Evolutionary conservation across 768 basidiomycete species (phyloP).

Genomic region (Albatrellus ellisii): DNA sequence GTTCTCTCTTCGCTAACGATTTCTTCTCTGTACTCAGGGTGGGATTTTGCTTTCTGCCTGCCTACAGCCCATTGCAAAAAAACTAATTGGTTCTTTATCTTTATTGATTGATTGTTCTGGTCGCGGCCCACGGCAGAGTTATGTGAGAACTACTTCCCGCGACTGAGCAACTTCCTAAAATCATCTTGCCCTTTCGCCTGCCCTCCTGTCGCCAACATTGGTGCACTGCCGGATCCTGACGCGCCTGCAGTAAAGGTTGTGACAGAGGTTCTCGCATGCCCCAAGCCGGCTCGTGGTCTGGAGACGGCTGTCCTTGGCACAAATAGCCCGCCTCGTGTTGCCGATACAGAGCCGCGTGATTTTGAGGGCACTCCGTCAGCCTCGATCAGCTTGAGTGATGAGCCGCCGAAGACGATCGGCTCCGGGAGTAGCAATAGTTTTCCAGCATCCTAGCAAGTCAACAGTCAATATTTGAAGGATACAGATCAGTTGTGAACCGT

Average conservation of each 20-base stretch:
- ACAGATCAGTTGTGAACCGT: slow-evolving; percentile 16
- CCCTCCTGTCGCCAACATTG: slow-evolving; percentile 7
- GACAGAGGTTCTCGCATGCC: slow-evolving; percentile 35
- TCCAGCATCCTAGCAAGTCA: slow-evolving; percentile 58
- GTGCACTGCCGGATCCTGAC: slow-evolving; percentile 14
- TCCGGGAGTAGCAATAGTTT: slow-evolving; percentile 61
- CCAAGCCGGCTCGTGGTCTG: slow-evolving; percentile 61
- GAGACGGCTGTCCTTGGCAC: slow-evolving; percentile 54
- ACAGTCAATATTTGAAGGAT: not conserved
- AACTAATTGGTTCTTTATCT: too few species aligned
- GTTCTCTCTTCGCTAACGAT: too few species aligned
- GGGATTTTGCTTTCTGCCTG: too few species aligned
- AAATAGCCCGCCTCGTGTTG: slow-evolving; percentile 30
- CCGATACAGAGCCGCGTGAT: too few species aligned
- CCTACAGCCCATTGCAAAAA: too few species aligned
- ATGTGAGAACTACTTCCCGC: slow-evolving; percentile 14
- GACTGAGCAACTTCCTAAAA: slow-evolving; percentile 68
- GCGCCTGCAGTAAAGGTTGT: slow-evolving; percentile 13
- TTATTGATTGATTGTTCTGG: too few species aligned
- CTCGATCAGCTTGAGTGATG: slow-evolving; percentile 45
- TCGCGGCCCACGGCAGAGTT: not conserved
- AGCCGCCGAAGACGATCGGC: slow-evolving; percentile 57
- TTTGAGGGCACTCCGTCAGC: slow-evolving; percentile 30
- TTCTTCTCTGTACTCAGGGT: too few species aligned
- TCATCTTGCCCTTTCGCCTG: slow-evolving; percentile 61